phyloP scores from a whole-genome alignment of 2,329 filamentous ascomycete genomes.

The Macrophomina phaseolina region DNA sequence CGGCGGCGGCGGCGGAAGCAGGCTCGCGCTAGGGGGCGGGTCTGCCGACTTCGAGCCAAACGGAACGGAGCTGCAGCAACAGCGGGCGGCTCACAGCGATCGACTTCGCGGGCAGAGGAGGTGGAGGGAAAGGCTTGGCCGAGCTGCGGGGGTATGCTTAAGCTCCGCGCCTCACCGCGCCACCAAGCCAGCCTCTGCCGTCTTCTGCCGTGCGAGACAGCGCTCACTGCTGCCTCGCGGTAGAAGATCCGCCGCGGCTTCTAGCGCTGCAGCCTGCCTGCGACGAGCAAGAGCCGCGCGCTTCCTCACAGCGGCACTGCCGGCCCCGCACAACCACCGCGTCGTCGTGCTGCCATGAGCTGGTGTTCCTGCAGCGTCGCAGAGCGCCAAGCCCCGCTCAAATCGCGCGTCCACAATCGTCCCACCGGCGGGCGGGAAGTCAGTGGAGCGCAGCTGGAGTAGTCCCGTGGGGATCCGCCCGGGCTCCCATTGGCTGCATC shows the following conservation, averaged over 20 bases:
- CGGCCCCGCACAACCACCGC: too few species aligned
- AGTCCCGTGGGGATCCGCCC: slow-evolving; percentile 5
- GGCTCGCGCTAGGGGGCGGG: neutral
- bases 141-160: neutral
- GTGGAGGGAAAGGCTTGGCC: neutral
- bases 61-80: too few species aligned
- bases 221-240: neutral
- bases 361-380: neutral
- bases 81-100: neutral
- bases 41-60: neutral
- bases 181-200: neutral
- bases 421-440: neutral
- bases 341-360: too few species aligned
- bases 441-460: slow-evolving; percentile 1
- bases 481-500: neutral
- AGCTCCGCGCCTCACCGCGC: slow-evolving; percentile 15
- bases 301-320: too few species aligned
- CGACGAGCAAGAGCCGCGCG: too few species aligned
- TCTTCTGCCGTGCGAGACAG: neutral
- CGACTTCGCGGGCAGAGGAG: neutral
- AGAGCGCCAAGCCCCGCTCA: neutral
- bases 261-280: neutral
- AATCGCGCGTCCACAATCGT: neutral
- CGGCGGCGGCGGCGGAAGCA: neutral
- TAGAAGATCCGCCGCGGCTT: slow-evolving; percentile 3